Evolutionary conservation across 2,329 filamentous ascomycete genomes (phyloP).

Genomic region (Pleurostoma richardsiae): DNA sequence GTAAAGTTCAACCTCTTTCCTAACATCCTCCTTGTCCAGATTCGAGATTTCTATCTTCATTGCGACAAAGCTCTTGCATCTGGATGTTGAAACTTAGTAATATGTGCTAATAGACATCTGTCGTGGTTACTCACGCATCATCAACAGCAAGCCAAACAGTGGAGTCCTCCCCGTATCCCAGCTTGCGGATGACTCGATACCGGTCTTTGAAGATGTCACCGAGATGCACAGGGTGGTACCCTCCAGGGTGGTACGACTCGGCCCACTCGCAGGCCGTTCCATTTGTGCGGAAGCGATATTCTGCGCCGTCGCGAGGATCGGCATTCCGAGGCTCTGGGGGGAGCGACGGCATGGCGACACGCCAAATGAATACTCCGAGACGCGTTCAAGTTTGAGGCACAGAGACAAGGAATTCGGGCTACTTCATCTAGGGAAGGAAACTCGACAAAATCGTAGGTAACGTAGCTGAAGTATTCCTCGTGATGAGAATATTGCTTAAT

Average conservation of each 20-base stretch:
- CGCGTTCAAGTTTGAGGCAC: no score
- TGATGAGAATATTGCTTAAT: no score
- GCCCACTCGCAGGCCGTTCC: constrained; percentile 4
- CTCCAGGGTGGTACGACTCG: constrained; percentile 23
- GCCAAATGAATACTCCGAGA: no score
- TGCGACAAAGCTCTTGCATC: not conserved
- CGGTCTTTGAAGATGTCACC: constrained; percentile 30
- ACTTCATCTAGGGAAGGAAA: no score
- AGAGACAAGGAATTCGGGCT: no score
- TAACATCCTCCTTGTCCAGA: not conserved
- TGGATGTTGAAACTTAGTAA: not conserved
- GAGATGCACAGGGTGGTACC: constrained; percentile 33
- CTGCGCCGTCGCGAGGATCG: not conserved
- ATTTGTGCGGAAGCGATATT: constrained; percentile 1
- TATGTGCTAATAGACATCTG: no score
- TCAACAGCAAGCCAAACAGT: constrained; percentile 33
- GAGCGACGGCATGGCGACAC: not conserved
- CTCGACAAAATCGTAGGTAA: no score
- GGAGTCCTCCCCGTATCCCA: constrained; percentile 33
- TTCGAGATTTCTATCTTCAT: constrained; percentile 1
- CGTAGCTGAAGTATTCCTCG: no score
- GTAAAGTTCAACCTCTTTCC: not conserved
- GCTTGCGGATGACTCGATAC: constrained; percentile 33
- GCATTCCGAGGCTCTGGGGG: not conserved
- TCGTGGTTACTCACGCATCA: not conserved